These are phyloP conservation scores for Chaetomium sp. DNA, from an alignment of 2,329 filamentous ascomycete species.

Conservation along the genomic window DNA sequence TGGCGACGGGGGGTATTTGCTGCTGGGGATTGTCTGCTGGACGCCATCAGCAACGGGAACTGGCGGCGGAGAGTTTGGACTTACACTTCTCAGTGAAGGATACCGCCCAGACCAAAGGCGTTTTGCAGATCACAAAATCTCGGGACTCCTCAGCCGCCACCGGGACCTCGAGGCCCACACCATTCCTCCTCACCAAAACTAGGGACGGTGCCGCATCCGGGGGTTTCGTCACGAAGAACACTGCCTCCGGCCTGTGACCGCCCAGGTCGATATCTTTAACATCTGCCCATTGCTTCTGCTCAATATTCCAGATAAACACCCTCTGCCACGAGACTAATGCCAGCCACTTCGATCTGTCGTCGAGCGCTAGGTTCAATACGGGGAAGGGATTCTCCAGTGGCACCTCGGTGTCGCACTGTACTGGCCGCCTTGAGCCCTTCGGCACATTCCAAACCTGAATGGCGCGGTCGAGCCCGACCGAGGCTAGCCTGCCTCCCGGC, in stretches of 20 bases:
- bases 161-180: conserved; percentile 61
- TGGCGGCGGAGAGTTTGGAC: conserved; percentile 18
- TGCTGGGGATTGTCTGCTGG: conserved; percentile 29
- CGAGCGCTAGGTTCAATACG: conserved; percentile 64
- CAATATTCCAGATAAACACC: conserved; percentile 66
- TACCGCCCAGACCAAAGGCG: conserved; percentile 54
- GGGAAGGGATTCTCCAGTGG: conserved; percentile 54
- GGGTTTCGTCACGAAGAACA: conserved; percentile 60
- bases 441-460: conserved; percentile 68
- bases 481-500: conserved; percentile 65
- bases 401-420: conserved; percentile 45
- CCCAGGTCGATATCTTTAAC: conserved; percentile 57
- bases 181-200: conserved; percentile 65
- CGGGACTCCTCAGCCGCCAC: conserved; percentile 47
- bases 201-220: conserved; percentile 49
- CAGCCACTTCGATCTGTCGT: conserved; percentile 65
- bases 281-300: conserved; percentile 58
- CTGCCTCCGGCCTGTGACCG: conserved; percentile 61
- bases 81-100: conserved; percentile 51
- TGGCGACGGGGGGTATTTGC: conserved; percentile 37
- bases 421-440: conserved; percentile 47
- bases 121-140: conserved; percentile 55
- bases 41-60: conserved; percentile 7
- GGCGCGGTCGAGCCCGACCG: conserved; percentile 69
- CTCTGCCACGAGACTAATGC: conserved; percentile 63